Percentiles rank a stretch among this genome's conserved stretches.
Conservation (phyloP, 768 basidiomycete genomes). For the Rickenella mellea region DNA sequence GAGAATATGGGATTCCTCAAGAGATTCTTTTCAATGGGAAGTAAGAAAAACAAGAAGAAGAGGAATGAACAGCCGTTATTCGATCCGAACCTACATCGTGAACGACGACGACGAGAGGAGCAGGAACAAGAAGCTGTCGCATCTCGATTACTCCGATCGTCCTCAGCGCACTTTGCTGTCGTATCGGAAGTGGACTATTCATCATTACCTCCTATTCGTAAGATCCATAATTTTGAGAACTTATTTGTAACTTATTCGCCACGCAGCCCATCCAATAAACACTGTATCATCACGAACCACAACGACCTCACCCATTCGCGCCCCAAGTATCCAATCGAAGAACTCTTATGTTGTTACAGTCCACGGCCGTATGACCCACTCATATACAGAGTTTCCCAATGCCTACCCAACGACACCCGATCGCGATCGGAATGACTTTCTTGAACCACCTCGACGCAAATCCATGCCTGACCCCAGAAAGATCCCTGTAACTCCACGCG, state of each 20-base stretch:
- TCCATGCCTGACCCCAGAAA: not conserved
- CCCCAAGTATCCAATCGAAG: slow-evolving; percentile 46
- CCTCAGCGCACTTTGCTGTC: slow-evolving; percentile 56
- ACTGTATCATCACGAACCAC: slow-evolving; percentile 36
- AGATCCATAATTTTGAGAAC: slow-evolving; percentile 22
- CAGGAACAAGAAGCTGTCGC: slow-evolving; percentile 38
- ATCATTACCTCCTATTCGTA: slow-evolving; percentile 61
- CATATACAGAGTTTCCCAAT: slow-evolving; percentile 56
- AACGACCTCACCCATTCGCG: slow-evolving; percentile 39
- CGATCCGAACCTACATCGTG: slow-evolving; percentile 11
- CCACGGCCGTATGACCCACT: slow-evolving; percentile 48
- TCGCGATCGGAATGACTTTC: not conserved
- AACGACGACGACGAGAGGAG: slow-evolving; percentile 17
- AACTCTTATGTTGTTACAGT: slow-evolving; percentile 65
- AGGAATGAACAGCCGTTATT: slow-evolving; percentile 17
- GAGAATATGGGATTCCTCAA: slow-evolving; percentile 58
- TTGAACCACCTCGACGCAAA: not conserved
- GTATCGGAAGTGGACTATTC: slow-evolving; percentile 47
- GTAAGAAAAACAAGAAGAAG: slow-evolving; percentile 51
- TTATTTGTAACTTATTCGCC: slow-evolving; percentile 24
- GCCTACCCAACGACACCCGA: slow-evolving; percentile 38
- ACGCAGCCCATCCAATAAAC: slow-evolving; percentile 50
- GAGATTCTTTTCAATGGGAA: slow-evolving; percentile 58
- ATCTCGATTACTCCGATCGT: slow-evolving; percentile 54
- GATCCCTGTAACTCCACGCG: slow-evolving; percentile 30